A percentile compares a stretch with the other conserved stretches of the same genome.
Evolutionary conservation across 345 rosid species (phyloP).

Genomic region (Citrus inodora): DNA sequence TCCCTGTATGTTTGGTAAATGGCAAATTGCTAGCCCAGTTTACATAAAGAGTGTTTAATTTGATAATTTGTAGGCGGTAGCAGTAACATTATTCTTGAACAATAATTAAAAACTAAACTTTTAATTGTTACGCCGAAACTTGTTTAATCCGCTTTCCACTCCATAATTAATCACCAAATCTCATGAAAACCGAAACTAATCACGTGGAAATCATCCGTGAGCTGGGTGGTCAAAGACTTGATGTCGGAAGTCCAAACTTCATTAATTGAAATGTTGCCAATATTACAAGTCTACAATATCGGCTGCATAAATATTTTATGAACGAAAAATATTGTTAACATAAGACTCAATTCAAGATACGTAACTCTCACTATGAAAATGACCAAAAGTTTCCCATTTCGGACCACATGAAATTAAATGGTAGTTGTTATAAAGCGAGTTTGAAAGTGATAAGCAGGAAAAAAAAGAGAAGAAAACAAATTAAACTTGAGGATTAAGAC

Average conservation of each 20-base stretch:
- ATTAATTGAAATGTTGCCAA: background rate
- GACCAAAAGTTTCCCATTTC: background rate
- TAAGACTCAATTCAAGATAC: background rate
- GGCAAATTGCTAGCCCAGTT: too few species aligned
- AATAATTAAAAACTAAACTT: background rate
- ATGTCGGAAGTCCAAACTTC: background rate
- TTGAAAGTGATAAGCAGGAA: background rate
- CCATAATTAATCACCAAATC: background rate
- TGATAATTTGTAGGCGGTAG: too few species aligned
- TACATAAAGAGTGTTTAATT: too few species aligned
- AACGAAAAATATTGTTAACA: background rate
- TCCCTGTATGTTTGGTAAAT: too few species aligned
- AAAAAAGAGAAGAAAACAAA: too few species aligned
- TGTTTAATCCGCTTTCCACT: background rate
- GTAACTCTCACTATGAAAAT: background rate
- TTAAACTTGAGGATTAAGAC: background rate
- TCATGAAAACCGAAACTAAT: background rate
- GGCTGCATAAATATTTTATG: background rate
- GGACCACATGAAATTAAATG: background rate
- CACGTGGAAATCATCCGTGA: background rate
- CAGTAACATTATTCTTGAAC: too few species aligned
- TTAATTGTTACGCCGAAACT: background rate
- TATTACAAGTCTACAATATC: slow-evolving; percentile 7
- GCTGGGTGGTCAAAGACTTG: background rate
- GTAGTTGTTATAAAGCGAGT: background rate